These are phyloP conservation scores for Leccinum olivaceopallidum DNA, from an alignment of 768 basidiomycete species.

Conservation along the genomic window DNA sequence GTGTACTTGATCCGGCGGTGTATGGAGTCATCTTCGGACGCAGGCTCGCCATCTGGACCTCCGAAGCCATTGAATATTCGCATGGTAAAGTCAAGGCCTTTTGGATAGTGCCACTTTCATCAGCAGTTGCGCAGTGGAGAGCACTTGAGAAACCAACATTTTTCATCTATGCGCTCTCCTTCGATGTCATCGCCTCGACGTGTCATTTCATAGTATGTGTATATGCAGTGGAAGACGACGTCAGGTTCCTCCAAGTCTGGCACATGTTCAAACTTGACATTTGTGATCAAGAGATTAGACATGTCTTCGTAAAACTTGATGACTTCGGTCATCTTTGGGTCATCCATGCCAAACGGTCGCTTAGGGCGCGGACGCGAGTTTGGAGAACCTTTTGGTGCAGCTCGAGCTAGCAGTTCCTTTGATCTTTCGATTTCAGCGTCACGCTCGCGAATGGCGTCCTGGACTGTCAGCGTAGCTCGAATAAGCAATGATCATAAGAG, in stretches of 20 bases:
- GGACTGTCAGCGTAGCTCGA: conserved; percentile 38
- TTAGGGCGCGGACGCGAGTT: conserved; percentile 36
- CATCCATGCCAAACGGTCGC: conserved; percentile 42
- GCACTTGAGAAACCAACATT: conserved; percentile 21
- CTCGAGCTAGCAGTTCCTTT: conserved; percentile 43
- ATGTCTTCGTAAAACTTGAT: conserved; percentile 84
- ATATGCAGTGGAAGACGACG: conserved; percentile 69
- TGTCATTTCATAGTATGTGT: conserved; percentile 46
- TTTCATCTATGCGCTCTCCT: conserved; percentile 38
- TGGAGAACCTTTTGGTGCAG: conserved; percentile 41
- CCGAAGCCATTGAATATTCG: conserved; percentile 44
- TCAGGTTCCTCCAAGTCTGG: conserved; percentile 38
- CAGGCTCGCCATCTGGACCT: conserved; percentile 33
- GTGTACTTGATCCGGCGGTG: conserved; percentile 50
- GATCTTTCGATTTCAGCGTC: conserved; percentile 63
- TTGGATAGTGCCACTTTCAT: conserved; percentile 2
- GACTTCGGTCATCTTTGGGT: conserved; percentile 59
- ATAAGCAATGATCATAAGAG: conserved; percentile 1
- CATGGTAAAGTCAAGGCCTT: conserved; percentile 64
- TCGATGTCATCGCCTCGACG: conserved; percentile 31
- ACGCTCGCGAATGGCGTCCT: conserved; percentile 53
- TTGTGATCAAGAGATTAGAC: conserved; percentile 73
- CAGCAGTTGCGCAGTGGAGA: not conserved
- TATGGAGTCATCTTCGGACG: conserved; percentile 34
- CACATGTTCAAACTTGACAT: conserved; percentile 48